phyloP scores from a whole-genome alignment of 306 rosid genomes.

The Trifolium fragiferum region DNA sequence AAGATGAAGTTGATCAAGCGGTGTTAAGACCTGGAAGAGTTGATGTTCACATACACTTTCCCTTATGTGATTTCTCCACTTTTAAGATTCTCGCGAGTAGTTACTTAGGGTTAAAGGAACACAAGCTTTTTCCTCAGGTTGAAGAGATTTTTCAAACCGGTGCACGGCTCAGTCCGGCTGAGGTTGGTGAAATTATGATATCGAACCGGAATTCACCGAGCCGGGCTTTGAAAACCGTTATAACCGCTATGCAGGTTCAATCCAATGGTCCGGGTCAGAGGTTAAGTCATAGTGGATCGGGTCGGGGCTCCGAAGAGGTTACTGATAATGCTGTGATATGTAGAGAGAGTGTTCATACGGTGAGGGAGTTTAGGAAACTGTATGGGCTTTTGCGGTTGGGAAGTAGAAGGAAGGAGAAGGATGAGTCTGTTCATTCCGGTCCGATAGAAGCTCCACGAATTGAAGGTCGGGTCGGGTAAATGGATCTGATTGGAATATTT shows the following conservation, averaged over 20 bases:
- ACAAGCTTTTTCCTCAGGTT: slow-evolving; percentile 84
- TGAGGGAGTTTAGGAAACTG: slow-evolving; percentile 74
- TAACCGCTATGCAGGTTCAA: slow-evolving; percentile 79
- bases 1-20: slow-evolving; percentile 62
- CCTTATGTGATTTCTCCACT: slow-evolving; percentile 80
- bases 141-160: slow-evolving; percentile 82
- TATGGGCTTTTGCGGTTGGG: slow-evolving; percentile 86
- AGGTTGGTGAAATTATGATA: slow-evolving; percentile 86
- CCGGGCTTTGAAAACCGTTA: slow-evolving; percentile 84
- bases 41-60: slow-evolving; percentile 84
- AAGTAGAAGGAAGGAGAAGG: slow-evolving; percentile 74
- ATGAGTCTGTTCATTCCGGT: slow-evolving; percentile 45
- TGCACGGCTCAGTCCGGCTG: slow-evolving; percentile 76
- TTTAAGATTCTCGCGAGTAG: slow-evolving; percentile 71
- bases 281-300: slow-evolving; percentile 56
- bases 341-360: slow-evolving; percentile 68
- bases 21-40: slow-evolving; percentile 82
- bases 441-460: slow-evolving; percentile 44
- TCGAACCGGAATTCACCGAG: slow-evolving; percentile 82
- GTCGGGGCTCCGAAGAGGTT: slow-evolving; percentile 47
- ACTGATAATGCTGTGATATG: slow-evolving; percentile 49
- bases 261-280: slow-evolving; percentile 45
- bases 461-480: slow-evolving; percentile 34
- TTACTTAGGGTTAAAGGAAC: slow-evolving; percentile 85
- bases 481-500: not conserved